Conservation (phyloP, 2,329 filamentous ascomycete genomes). For the Neopestalotiopsis clavispora region DNA sequence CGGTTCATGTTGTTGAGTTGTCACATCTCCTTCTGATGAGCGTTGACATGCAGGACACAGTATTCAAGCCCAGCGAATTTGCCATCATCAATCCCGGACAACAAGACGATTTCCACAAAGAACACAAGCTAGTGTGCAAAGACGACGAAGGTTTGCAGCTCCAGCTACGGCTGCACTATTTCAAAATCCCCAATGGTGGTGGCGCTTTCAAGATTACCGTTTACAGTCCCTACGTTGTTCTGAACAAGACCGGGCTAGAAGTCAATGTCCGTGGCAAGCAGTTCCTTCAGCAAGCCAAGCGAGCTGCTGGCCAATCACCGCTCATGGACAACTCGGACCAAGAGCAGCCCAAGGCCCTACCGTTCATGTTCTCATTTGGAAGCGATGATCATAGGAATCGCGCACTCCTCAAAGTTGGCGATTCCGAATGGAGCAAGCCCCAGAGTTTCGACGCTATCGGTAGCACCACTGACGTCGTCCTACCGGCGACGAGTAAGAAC, state of each 20-base stretch:
- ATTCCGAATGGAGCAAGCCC: constrained; percentile 95
- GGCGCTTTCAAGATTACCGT: constrained; percentile 96
- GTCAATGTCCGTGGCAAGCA: constrained; percentile 88
- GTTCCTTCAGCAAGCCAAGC: constrained; percentile 81
- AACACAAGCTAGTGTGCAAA: constrained; percentile 79
- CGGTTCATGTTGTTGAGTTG: constrained; percentile 94
- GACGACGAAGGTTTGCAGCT: constrained; percentile 82
- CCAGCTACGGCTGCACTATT: constrained; percentile 88
- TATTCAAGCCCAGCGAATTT: constrained; percentile 94
- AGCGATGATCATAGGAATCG: constrained; percentile 91
- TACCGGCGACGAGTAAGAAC: constrained; percentile 72
- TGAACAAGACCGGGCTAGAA: constrained; percentile 93
- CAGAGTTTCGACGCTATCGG: constrained; percentile 98
- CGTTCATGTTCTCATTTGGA: constrained; percentile 95
- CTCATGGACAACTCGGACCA: constrained; percentile 50
- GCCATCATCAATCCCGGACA: constrained; percentile 92
- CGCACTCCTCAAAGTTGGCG: constrained; percentile 83
- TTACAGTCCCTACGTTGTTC: constrained; percentile 90
- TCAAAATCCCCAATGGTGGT: constrained; percentile 85
- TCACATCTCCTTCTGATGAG: constrained; percentile 92
- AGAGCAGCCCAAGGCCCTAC: constrained; percentile 74
- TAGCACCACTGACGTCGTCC: constrained; percentile 84
- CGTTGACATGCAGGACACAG: constrained; percentile 94
- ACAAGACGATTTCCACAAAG: constrained; percentile 86
- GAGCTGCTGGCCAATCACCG: constrained; percentile 81